phyloP scores from a whole-genome alignment of 2,329 filamentous ascomycete species.

The Colletotrichum sojae region DNA sequence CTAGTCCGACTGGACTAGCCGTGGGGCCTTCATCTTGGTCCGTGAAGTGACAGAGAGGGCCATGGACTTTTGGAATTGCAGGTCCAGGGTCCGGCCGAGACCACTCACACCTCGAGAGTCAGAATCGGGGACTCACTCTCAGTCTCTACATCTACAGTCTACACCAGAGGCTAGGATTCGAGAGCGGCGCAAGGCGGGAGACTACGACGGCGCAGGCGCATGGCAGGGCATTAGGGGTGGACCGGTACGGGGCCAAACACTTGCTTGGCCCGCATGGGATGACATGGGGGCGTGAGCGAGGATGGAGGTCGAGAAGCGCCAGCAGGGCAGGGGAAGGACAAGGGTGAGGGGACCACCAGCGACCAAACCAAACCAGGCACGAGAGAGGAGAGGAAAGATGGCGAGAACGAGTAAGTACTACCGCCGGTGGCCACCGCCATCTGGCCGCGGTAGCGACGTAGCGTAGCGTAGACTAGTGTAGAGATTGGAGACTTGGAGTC shows the following conservation, averaged over 20 bases:
- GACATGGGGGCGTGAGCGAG: conserved; percentile 9
- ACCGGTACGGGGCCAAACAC: conserved; percentile 32
- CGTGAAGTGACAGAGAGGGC: not conserved
- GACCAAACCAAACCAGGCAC: not conserved
- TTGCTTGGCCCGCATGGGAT: conserved; percentile 35
- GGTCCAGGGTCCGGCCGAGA: conserved; percentile 32
- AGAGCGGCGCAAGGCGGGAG: conserved; percentile 2
- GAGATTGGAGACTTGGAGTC: not conserved
- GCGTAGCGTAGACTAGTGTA: not conserved
- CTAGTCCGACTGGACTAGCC: conserved; percentile 25
- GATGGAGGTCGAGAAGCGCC: not conserved
- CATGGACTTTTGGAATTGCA: conserved; percentile 34
- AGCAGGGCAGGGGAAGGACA: not conserved
- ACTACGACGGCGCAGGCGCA: conserved; percentile 16
- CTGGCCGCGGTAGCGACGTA: not conserved
- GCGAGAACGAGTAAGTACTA: conserved; percentile 1
- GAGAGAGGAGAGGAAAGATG: conserved; percentile 11
- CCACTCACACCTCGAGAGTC: conserved; percentile 13
- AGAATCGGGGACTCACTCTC: not conserved
- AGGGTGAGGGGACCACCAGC: no score
- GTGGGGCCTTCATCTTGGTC: conserved; percentile 38
- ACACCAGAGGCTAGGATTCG: no score
- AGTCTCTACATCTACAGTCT: no score
- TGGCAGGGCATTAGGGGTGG: conserved; percentile 33
- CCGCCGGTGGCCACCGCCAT: not conserved